Percentiles rank a stretch among this genome's conserved stretches.
Conservation (phyloP, 2,329 filamentous ascomycete genomes). For the Calonectria hongkongensis region DNA sequence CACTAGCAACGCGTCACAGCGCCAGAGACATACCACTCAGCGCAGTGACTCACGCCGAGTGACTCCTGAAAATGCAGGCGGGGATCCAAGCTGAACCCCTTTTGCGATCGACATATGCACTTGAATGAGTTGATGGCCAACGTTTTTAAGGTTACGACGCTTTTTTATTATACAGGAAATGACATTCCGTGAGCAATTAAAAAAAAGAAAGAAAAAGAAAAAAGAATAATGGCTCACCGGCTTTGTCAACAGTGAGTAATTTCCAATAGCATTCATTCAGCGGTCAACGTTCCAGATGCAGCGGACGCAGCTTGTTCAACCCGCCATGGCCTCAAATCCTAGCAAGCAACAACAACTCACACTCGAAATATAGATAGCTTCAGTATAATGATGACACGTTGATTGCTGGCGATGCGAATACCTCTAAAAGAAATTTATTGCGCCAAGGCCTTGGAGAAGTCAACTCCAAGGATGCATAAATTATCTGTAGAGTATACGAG, state of each 20-base stretch:
- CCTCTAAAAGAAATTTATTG: too few species aligned
- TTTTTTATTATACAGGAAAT: background rate
- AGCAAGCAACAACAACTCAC: background rate
- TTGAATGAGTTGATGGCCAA: background rate
- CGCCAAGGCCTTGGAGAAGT: too few species aligned
- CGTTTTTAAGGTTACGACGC: background rate
- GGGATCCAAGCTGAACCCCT: background rate
- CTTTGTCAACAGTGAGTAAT: background rate
- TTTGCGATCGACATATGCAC: background rate
- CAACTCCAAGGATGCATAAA: too few species aligned
- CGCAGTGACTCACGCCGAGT: conserved; percentile 52
- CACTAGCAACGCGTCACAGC: background rate
- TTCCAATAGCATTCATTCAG: background rate
- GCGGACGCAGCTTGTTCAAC: background rate
- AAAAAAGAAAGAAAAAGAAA: too few species aligned
- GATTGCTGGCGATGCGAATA: too few species aligned
- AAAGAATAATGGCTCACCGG: background rate
- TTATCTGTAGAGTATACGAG: background rate
- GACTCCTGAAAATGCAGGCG: conserved; percentile 40
- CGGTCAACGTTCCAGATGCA: background rate
- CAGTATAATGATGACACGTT: too few species aligned
- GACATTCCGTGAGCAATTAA: background rate
- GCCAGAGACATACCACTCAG: conserved; percentile 29
- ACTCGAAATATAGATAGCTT: too few species aligned
- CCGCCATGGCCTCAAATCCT: background rate